Conservation (phyloP, 2,329 filamentous ascomycete genomes). For the Grosmannia serpens region DNA sequence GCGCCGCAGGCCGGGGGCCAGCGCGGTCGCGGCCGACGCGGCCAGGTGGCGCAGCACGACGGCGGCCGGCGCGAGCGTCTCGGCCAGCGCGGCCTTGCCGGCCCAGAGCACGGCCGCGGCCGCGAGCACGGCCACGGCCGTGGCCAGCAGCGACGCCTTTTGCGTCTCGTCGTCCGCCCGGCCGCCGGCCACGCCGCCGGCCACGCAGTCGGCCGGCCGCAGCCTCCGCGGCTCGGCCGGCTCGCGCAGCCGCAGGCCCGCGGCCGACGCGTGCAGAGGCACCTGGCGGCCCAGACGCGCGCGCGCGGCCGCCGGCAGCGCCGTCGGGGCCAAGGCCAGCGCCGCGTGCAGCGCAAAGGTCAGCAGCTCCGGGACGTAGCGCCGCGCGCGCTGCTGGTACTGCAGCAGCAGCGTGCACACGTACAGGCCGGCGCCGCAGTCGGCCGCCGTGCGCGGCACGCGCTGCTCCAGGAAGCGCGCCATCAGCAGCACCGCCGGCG, state of each 20-base stretch:
- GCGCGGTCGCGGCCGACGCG: slow-evolving; percentile 15
- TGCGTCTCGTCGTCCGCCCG: slow-evolving; percentile 22
- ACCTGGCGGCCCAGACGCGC: slow-evolving; percentile 17
- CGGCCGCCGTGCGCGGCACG: slow-evolving; percentile 49
- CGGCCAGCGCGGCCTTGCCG: slow-evolving; percentile 60
- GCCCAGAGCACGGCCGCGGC: slow-evolving; percentile 63
- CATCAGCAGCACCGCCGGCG: slow-evolving; percentile 79
- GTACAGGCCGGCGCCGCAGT: slow-evolving; percentile 65
- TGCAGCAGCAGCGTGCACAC: slow-evolving; percentile 68
- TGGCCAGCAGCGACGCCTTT: slow-evolving; percentile 49
- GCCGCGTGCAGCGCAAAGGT: slow-evolving; percentile 72
- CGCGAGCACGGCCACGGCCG: slow-evolving; percentile 54
- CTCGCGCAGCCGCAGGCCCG: slow-evolving; percentile 43
- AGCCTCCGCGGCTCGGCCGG: slow-evolving; percentile 4
- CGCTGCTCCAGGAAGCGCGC: slow-evolving; percentile 72
- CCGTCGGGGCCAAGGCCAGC: slow-evolving; percentile 46
- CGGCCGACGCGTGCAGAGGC: slow-evolving; percentile 1
- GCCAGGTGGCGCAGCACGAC: slow-evolving; percentile 41
- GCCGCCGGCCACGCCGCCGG: slow-evolving; percentile 10
- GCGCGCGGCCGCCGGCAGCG: slow-evolving; percentile 16
- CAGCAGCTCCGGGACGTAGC: slow-evolving; percentile 81
- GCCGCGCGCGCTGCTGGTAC: slow-evolving; percentile 73
- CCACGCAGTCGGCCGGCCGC: slow-evolving; percentile 6
- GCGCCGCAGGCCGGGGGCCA: slow-evolving; percentile 31
- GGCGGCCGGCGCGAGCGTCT: slow-evolving; percentile 61